A percentile compares a stretch with the other conserved stretches of the same genome.
phyloP scores from a whole-genome alignment of 2,329 filamentous ascomycete species.

The Podosphaera fusca region DNA sequence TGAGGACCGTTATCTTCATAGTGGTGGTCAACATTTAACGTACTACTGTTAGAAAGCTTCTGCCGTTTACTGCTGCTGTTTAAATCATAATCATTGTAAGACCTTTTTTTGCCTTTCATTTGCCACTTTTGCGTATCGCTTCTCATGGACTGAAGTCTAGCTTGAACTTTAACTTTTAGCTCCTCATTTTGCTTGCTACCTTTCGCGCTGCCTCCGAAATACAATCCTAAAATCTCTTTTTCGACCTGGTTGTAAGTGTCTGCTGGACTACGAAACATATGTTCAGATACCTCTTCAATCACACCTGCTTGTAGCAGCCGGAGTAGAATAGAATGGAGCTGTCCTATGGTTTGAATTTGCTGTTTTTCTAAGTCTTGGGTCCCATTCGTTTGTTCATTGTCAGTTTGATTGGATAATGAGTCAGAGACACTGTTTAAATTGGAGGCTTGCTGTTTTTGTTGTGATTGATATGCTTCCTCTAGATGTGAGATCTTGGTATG shows the following conservation, averaged over 20 bases:
- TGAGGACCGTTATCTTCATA: conserved; percentile 20
- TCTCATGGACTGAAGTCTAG: conserved; percentile 29
- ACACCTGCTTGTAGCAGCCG: conserved; percentile 39
- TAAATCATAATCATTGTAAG: conserved; percentile 14
- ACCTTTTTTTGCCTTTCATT: conserved; percentile 29
- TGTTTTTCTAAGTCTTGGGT: conserved; percentile 8
- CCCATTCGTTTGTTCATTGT: conserved; percentile 5
- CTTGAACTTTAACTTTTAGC: conserved; percentile 31
- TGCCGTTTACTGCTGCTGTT: conserved; percentile 23
- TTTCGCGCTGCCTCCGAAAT: conserved; percentile 29
- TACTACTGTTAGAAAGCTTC: conserved; percentile 27
- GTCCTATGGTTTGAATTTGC: conserved; percentile 14
- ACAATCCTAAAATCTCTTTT: conserved; percentile 31
- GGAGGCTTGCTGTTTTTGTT: conserved; percentile 10
- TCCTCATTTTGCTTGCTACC: conserved; percentile 44
- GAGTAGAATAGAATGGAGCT: conserved; percentile 21
- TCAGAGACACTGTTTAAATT: neutral
- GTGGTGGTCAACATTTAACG: conserved; percentile 17
- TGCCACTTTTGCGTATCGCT: conserved; percentile 19
- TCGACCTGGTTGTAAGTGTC: conserved; percentile 40
- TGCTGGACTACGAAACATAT: conserved; percentile 34
- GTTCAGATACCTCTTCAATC: conserved; percentile 36
- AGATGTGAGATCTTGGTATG: conserved; percentile 52
- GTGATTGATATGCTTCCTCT: conserved; percentile 31
- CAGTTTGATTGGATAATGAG: conserved; percentile 7